Evolutionary conservation across 1,139 yeast species (phyloP).

Genomic region (Saccharomyces hybrid): DNA sequence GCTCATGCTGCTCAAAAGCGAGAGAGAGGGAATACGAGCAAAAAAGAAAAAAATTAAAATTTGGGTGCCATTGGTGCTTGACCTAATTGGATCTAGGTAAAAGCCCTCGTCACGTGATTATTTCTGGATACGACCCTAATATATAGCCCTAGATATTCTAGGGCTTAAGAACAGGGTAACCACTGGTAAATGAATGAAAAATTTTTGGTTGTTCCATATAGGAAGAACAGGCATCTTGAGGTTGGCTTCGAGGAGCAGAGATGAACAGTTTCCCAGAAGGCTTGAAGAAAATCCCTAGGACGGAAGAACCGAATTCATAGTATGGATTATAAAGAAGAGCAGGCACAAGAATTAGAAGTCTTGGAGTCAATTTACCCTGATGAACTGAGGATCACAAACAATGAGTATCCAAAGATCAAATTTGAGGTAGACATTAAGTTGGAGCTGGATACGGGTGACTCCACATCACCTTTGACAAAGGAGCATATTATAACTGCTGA

Average conservation of each 20-base stretch:
- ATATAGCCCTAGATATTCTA: too few relatives aligned
- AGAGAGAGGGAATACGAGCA: neutral
- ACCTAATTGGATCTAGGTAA: too few relatives aligned
- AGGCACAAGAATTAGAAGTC: conserved; percentile 71
- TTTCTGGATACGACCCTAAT: neutral
- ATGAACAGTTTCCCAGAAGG: too few relatives aligned
- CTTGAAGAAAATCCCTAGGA: neutral
- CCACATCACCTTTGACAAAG: conserved; percentile 40
- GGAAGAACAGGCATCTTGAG: too few relatives aligned
- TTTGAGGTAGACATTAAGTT: conserved; percentile 33
- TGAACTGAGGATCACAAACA: conserved; percentile 44
- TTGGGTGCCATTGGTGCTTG: neutral
- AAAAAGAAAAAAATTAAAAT: neutral
- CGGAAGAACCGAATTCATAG: neutral
- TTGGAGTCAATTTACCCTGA: conserved; percentile 90
- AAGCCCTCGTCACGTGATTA: too few relatives aligned
- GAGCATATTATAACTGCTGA: conserved; percentile 20
- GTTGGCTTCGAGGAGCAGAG: too few relatives aligned
- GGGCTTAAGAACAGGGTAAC: too few relatives aligned
- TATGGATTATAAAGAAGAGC: conserved; percentile 74
- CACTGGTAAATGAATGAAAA: too few relatives aligned
- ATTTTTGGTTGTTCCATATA: too few relatives aligned
- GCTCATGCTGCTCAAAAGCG: neutral
- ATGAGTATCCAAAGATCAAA: conserved; percentile 23
- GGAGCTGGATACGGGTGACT: conserved; percentile 36